Evolutionary conservation across 2,329 filamentous ascomycete species (phyloP), one percentile per base, ranked within the genome.

Genomic region (Tolypocladium pustulatum): DNA sequence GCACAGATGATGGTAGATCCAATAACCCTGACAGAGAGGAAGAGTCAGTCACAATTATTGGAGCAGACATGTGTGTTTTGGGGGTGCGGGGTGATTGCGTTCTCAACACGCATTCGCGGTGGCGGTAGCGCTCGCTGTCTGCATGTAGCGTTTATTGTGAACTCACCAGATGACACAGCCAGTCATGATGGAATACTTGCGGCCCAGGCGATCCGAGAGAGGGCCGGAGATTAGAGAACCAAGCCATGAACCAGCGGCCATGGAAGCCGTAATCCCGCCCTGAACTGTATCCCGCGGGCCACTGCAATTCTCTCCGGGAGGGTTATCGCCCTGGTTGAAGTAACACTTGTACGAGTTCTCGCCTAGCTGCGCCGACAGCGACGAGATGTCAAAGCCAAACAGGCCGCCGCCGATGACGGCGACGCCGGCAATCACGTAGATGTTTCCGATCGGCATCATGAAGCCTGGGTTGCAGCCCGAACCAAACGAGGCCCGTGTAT

Each of bases 331-430:
- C 34, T 74, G 69, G 57, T 74, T 74, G 62, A 74, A 74, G 59
- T 73, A 74, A 57, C 72, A 74, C 43, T 67, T 67, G 57, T 74
- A 74, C 27, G 70, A 69, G 56, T 73, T 69, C 63, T 70, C 69
- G 53, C 68, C 67, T 30, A 69, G 61, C 64, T 70, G 68, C 59
- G 80, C 81, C 4, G 78, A 80, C 73, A 83, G 80, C 58, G 80
- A 82, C 38, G 78, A 78, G 60, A 84, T 83, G 63, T 83, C 81
- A 66, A 83, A 83, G 61, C 78, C 79, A 65, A 81, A 81, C 56
- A 75, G 69, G 63, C 70, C 72, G 60, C 73, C 73, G 60, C 73
- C 73, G 32, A 74, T 69, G 62, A 74, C 74, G 62, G 70, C 63
- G 60, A 70, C 67, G 61, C 65, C 66, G 54, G 70, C 68, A 59